Base-by-base conservation (phyloP, 2,329 filamentous ascomycete genomes). In the Hirsutella rhossiliensis region DNA sequence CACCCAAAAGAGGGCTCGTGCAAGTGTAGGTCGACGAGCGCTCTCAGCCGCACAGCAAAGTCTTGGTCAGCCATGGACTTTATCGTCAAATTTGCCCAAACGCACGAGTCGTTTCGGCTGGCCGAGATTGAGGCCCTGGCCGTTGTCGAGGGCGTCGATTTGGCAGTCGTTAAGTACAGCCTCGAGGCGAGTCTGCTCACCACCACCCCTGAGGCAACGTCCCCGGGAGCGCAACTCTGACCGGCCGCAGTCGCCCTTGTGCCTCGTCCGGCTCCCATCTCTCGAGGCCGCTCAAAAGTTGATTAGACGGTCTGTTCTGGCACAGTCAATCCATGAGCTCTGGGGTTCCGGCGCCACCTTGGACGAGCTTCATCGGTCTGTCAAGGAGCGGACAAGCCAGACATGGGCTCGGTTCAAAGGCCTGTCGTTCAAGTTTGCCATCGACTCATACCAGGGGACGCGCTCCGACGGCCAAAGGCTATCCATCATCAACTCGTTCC, bases 101-200 rank as follows among this genome's bases (percentile, higher is more conserved):
- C 76, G 46, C 89, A 97, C 62, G 87, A 96, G 67, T 83, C 78
- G n/a, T 98, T 98, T 60, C 83, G 90, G 34, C 71, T 80, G 45
- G 78, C 89, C 3, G 92, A 98, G 63, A 75, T 95, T 13, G 69
- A 90, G 56, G 81, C 92, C 20, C 69, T 98, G 18, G 88, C 87
- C 4, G 67, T 78, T 11, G 60, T 90, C 5, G 75, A 80, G 45
- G 72, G 72, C 11, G 68, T 92, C 31, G 64, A 82, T 20, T 59
- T 96, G 43, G 73, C 85, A 52, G 73, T 96, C 47, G 54, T 90
- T n/a, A 75, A 71, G 8, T 96, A 97, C 61, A 75, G 74, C 48
- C 67, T 80, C 48, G 73, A 80, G 62, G 88, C 94, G 75, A 61
- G 82, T 65, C 8, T 40, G 31, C 31, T 28, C 13, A 18, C n/a